These are phyloP conservation scores for Plasmopara viticola DNA, from an alignment of 352 stramenopile species.

Conservation along the genomic window DNA sequence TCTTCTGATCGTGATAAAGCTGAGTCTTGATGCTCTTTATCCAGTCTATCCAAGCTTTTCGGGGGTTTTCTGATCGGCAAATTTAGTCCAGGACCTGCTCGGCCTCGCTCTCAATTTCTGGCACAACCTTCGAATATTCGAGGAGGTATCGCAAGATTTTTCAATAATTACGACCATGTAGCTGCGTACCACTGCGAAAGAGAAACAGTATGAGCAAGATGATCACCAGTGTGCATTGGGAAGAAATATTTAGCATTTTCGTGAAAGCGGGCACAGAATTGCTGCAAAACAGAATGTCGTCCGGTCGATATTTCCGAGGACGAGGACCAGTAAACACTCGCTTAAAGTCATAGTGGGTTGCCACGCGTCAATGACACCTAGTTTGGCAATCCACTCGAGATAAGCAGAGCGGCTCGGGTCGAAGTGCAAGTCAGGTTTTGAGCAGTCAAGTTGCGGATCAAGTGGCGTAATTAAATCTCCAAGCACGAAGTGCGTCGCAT, in stretches of 20 bases:
- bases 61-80: neutral
- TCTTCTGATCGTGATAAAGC: neutral
- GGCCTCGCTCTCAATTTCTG: neutral
- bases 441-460: too few relatives aligned
- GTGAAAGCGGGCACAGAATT: neutral
- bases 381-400: neutral
- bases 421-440: too few relatives aligned
- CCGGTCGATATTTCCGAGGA: neutral
- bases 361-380: neutral
- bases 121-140: neutral
- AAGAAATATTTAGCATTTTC: neutral
- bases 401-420: neutral
- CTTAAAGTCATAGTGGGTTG: neutral
- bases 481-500: neutral
- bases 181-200: too few relatives aligned
- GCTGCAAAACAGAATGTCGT: neutral
- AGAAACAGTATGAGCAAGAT: neutral
- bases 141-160: neutral
- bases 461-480: too few relatives aligned
- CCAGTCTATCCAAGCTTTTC: neutral
- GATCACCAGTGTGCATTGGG: too few relatives aligned
- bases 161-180: neutral
- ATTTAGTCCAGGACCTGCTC: neutral
- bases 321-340: neutral
- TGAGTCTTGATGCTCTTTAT: neutral